Percentiles rank a stretch among this genome's conserved stretches.
phyloP scores from a whole-genome alignment of 495 filamentous ascomycete genomes.

The Aspergillus carlsbadensis region DNA sequence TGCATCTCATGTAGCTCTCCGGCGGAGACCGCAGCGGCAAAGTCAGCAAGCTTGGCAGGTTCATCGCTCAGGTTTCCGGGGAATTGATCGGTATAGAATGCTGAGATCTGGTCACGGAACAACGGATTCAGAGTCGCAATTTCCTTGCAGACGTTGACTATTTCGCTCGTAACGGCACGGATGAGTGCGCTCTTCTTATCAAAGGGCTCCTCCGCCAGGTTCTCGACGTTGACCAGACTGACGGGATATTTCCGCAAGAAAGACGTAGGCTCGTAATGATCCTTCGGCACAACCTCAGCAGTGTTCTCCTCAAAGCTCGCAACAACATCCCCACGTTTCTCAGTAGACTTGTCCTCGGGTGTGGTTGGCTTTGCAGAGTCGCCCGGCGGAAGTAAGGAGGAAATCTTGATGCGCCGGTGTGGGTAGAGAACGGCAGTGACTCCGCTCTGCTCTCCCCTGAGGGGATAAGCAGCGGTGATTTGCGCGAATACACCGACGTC shows the following conservation, averaged over 20 bases:
- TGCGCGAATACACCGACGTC: constrained; percentile 97
- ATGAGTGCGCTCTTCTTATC: constrained; percentile 87
- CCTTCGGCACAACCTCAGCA: constrained; percentile 43
- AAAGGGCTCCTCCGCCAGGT: constrained; percentile 80
- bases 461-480: constrained; percentile 90
- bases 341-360: constrained; percentile 57
- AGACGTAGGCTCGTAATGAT: constrained; percentile 80
- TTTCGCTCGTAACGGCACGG: constrained; percentile 90
- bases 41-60: constrained; percentile 91
- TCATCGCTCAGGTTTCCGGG: constrained; percentile 93
- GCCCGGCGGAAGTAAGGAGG: constrained; percentile 69
- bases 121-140: constrained; percentile 88
- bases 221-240: constrained; percentile 91
- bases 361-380: constrained; percentile 38
- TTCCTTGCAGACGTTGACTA: constrained; percentile 97
- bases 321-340: constrained; percentile 89
- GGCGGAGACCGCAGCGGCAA: constrained; percentile 90
- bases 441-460: constrained; percentile 72
- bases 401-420: constrained; percentile 90
- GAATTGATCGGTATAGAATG: constrained; percentile 93
- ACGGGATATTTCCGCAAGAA: constrained; percentile 90
- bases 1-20: constrained; percentile 91
- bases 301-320: constrained; percentile 90
- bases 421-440: constrained; percentile 94
- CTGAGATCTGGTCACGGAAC: constrained; percentile 97